These are phyloP conservation scores for Phytophthora megakarya DNA, from an alignment of 352 stramenopile genomes.

Conservation along the genomic window DNA sequence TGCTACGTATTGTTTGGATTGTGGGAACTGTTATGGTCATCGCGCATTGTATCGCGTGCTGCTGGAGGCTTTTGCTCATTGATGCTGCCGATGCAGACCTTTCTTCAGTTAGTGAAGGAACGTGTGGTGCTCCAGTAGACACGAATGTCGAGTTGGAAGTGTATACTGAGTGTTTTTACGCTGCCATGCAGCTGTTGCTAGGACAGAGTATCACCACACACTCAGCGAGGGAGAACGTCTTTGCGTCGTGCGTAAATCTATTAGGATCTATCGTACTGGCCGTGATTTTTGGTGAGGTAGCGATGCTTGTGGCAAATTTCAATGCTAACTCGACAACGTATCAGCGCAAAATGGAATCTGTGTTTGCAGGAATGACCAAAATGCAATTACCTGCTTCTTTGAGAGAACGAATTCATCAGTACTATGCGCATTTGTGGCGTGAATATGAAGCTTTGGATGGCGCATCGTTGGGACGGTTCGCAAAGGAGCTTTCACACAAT, in stretches of 20 bases:
- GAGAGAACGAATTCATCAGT: conserved; percentile 69
- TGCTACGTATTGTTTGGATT: conserved; percentile 47
- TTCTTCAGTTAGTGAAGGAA: conserved; percentile 5
- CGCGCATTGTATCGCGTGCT: conserved; percentile 56
- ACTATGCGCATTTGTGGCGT: conserved; percentile 70
- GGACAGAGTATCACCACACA: conserved; percentile 42
- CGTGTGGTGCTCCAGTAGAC: conserved; percentile 22
- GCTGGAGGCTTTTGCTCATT: conserved; percentile 42
- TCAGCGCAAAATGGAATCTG: conserved; percentile 60
- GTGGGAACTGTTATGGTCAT: conserved; percentile 47
- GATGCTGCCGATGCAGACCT: conserved; percentile 1
- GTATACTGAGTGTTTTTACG: conserved; percentile 46
- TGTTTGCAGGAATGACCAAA: conserved; percentile 60
- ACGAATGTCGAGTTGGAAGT: conserved; percentile 23
- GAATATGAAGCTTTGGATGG: conserved; percentile 73
- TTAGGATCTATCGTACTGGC: conserved; percentile 52
- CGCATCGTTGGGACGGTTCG: conserved; percentile 47
- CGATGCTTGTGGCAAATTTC: conserved; percentile 63
- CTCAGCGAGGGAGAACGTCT: conserved; percentile 40
- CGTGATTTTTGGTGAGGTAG: conserved; percentile 66
- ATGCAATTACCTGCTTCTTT: conserved; percentile 50
- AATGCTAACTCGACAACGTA: conserved; percentile 55
- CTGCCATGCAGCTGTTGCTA: conserved; percentile 45
- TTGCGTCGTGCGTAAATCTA: conserved; percentile 45
- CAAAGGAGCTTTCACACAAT: conserved; percentile 63